These are phyloP conservation scores for Rhododendron kiyosumense DNA, from an alignment of 148 eudicot species.

Conservation along the genomic window DNA sequence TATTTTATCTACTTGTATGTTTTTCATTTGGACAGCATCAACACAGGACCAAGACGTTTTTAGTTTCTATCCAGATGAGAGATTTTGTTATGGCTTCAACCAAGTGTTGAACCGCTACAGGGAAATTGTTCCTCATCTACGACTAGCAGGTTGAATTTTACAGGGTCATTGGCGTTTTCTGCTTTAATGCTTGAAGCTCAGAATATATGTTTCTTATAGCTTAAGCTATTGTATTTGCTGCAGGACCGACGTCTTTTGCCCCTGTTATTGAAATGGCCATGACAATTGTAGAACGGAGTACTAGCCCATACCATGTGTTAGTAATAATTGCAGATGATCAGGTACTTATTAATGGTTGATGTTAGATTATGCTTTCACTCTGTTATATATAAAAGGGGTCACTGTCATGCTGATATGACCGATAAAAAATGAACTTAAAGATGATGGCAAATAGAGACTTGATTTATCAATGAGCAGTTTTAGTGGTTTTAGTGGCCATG, in stretches of 20 bases:
- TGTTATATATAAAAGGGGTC: background rate
- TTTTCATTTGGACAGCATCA: conserved; percentile 49
- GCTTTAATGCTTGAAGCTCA: background rate
- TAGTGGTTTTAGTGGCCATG: background rate
- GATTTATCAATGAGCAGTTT: background rate
- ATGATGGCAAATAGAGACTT: background rate
- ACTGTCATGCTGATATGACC: background rate
- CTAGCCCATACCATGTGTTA: conserved; percentile 91
- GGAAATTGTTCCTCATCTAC: conserved; percentile 72
- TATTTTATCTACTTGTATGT: background rate
- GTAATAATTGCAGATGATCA: conserved; percentile 95
- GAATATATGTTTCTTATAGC: conserved; percentile 6
- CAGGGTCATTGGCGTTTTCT: background rate
- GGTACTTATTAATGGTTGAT: conserved; percentile 32
- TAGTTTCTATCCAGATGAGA: conserved; percentile 73
- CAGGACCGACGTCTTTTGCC: conserved; percentile 96
- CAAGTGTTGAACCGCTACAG: conserved; percentile 71
- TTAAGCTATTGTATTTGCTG: conserved; percentile 11
- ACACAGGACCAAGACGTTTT: conserved; percentile 94
- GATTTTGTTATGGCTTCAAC: conserved; percentile 82
- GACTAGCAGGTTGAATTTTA: conserved; percentile 66
- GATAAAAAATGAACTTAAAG: background rate
- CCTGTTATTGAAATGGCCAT: conserved; percentile 89
- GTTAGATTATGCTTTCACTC: background rate
- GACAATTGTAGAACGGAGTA: conserved; percentile 89